Evolutionary conservation across 257 asterid species (phyloP), one percentile per base, ranked within the genome.

Genomic region (Linaria vulgaris): DNA sequence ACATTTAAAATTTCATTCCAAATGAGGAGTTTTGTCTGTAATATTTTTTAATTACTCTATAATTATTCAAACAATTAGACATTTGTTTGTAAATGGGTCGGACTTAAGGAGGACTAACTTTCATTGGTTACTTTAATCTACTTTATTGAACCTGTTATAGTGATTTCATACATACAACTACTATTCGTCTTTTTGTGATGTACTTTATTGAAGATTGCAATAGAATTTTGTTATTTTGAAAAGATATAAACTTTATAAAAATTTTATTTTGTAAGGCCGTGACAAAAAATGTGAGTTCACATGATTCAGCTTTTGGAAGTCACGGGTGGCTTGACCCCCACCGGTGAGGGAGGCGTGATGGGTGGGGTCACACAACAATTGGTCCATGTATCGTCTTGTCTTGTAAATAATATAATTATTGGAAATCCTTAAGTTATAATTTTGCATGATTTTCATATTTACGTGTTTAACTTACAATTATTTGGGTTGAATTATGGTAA

Each of bases 261-360:
- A n/a, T n/a, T 39, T 34, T 20, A 11, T 66, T 12, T 22, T 27
- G 2, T 45, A 58, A 67, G 34, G 70, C 64, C 46, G 31, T 39
- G 81, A 69, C 84, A 79, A 72, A 79, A 72, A 72, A 48, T 24
- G 39, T 61, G 64, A 67, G 63, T 54, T 78, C 80, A 79, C 80
- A 75, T 75, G 84, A 70, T 66, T 66, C 57, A 20, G 62, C 59
- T 72, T n/a, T n/a, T n/a, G 69, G 73, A 45, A 72, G 81, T 79
- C 84, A 79, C 81, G 76, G 84, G 80, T 57, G 53, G 64, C 68
- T 44, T 61, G 59, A 27, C 59, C 43, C 59, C 15, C 9, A 14
- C 13, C 3, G 59, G 59, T 24, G 59, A n/a, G 17, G 16, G 19
- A 5, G 22, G 5, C 9, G 9, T 4, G 59, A 41, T n/a, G n/a